These are phyloP conservation scores for Mycosphaerella arachidis DNA, from an alignment of 2,329 filamentous ascomycete species.

Conservation along the genomic window DNA sequence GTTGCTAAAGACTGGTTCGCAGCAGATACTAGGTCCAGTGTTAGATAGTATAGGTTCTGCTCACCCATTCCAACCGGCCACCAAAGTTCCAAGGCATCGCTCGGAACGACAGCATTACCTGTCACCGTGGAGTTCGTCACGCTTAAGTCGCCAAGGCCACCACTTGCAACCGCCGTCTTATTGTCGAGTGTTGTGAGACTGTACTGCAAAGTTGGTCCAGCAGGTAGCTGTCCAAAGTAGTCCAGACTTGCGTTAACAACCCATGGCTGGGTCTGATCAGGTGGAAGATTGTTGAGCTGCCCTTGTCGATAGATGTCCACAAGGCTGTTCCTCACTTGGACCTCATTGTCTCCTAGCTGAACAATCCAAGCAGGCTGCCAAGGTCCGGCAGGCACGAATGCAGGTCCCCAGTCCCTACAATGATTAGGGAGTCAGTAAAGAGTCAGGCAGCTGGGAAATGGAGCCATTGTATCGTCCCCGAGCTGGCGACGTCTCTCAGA, in stretches of 20 bases:
- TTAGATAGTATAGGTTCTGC: constrained; percentile 56
- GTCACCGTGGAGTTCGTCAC: constrained; percentile 44
- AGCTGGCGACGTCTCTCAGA: no score
- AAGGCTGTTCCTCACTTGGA: constrained; percentile 51
- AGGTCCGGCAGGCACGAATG: constrained; percentile 57
- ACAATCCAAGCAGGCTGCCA: constrained; percentile 58
- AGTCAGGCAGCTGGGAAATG: not conserved
- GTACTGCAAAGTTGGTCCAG: constrained; percentile 43
- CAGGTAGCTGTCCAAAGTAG: constrained; percentile 48
- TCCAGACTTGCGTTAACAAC: constrained; percentile 59
- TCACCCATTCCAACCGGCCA: constrained; percentile 56
- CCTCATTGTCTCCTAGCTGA: constrained; percentile 43
- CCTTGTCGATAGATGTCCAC: constrained; percentile 57
- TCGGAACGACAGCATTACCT: constrained; percentile 44
- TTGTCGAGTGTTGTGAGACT: constrained; percentile 45
- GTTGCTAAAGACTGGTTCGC: constrained; percentile 37
- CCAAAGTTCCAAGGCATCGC: constrained; percentile 51
- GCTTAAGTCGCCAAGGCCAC: constrained; percentile 39
- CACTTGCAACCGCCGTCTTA: constrained; percentile 38
- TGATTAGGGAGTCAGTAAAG: not conserved
- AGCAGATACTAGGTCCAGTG: constrained; percentile 43
- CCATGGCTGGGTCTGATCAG: constrained; percentile 55
- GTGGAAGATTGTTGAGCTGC: constrained; percentile 55
- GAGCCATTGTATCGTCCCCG: no score
- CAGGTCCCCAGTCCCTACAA: constrained; percentile 10